These are phyloP conservation scores for Hansenula lynferdii DNA, from an alignment of 1,139 yeast genomes.

Conservation along the genomic window DNA sequence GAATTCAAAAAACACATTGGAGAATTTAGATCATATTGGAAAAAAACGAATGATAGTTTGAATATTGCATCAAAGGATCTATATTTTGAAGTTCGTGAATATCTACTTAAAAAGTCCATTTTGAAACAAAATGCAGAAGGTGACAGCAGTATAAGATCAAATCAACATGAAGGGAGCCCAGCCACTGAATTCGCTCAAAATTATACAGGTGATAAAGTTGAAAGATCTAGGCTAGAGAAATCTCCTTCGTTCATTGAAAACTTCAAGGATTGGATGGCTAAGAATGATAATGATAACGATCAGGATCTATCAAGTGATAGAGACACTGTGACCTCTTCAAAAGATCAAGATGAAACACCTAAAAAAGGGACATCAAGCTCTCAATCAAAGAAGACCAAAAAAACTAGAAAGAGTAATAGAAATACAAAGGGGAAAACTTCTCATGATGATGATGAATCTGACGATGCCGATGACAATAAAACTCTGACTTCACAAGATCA, in stretches of 20 bases:
- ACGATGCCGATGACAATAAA: constrained; percentile 3
- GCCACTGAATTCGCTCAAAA: constrained; percentile 58
- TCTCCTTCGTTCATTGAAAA: constrained; percentile 48
- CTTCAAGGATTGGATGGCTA: constrained; percentile 67
- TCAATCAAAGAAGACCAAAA: background rate
- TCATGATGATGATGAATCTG: background rate
- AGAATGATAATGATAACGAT: constrained; percentile 24
- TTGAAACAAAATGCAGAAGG: constrained; percentile 11
- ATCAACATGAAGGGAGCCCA: constrained; percentile 30
- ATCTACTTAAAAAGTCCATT: constrained; percentile 48
- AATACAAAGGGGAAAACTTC: background rate
- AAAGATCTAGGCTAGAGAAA: constrained; percentile 24
- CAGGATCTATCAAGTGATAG: too few species aligned
- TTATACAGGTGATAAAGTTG: constrained; percentile 26
- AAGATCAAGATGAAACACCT: background rate
- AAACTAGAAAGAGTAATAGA: background rate
- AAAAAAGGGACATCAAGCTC: background rate
- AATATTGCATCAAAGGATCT: constrained; percentile 77
- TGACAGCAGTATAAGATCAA: constrained; percentile 3
- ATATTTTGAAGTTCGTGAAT: constrained; percentile 77
- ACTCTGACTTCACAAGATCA: constrained; percentile 1
- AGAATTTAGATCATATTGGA: constrained; percentile 83
- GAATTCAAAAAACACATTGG: constrained; percentile 87
- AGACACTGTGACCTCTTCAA: background rate
- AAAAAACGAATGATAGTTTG: constrained; percentile 63